Evolutionary conservation across 805 yeast species (phyloP).

Genomic region (Debaryomyces castellii): DNA sequence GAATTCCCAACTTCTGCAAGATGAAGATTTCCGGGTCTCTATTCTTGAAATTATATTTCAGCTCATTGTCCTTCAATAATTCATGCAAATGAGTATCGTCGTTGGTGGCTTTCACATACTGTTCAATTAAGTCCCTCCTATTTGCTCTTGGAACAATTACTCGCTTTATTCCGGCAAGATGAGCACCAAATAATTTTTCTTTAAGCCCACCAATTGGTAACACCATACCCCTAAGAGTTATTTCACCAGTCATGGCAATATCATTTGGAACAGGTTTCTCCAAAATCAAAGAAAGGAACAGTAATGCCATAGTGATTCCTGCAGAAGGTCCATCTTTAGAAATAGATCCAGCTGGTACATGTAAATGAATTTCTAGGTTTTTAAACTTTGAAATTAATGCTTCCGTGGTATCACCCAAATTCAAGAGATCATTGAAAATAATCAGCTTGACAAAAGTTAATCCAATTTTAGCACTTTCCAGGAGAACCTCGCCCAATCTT

Average conservation of each 20-base stretch:
- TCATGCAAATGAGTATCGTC: conserved; percentile 29
- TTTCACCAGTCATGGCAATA: conserved; percentile 86
- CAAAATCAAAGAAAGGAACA: conserved; percentile 43
- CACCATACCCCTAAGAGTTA: conserved; percentile 74
- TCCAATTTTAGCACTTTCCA: conserved; percentile 81
- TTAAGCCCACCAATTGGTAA: conserved; percentile 81
- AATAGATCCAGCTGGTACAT: conserved; percentile 50
- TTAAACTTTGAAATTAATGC: conserved; percentile 45
- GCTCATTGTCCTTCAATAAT: conserved; percentile 36
- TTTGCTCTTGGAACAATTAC: conserved; percentile 73
- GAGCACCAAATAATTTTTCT: conserved; percentile 79
- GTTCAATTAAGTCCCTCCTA: conserved; percentile 65
- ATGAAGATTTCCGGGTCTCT: conserved; percentile 53
- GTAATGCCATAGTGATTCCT: conserved; percentile 50
- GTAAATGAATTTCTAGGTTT: conserved; percentile 55
- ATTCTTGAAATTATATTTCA: conserved; percentile 23
- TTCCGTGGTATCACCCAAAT: conserved; percentile 27
- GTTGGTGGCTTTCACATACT: conserved; percentile 41
- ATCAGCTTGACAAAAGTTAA: conserved; percentile 68
- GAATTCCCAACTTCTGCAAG: conserved; percentile 54
- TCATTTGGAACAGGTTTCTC: conserved; percentile 44
- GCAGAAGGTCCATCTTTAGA: conserved; percentile 49
- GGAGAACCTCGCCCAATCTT: conserved; percentile 73
- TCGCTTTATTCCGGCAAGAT: conserved; percentile 53
- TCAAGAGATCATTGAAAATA: conserved; percentile 29